Base-by-base conservation (phyloP, 148 eudicot genomes). In the Vaccinium myrtillus region DNA sequence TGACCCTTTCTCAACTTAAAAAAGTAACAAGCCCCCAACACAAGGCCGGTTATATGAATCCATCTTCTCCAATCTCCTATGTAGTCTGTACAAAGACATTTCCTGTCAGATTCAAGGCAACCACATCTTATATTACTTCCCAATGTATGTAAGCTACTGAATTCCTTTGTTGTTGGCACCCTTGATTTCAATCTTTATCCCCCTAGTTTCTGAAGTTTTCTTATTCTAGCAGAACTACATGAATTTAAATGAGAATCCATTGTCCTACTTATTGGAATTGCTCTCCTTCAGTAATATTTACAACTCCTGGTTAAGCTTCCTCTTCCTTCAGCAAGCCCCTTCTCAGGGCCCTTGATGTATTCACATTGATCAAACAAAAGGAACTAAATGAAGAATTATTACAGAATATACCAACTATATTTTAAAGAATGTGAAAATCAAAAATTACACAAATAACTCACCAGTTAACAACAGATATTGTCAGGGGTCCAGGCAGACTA, bases 401-500 rank as follows among this genome's bases (percentile, higher is more conserved):
- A 63, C 78, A 89, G 50, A 86, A 81, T 32, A 85, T 51, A 80
- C 58, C 54, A 76, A 13, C 51, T 58, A 79, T 8, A 46, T 48
- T 21, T 75, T 5, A 6, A 75, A 46, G 39, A 75, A 6, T 43
- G 4, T 69, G n/a, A 30, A 51, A 78, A 77, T 77, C n/a, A 56
- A 15, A 25, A 67, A 79, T 30, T 18, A 16, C 15, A 69, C 79
- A 65, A 23, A 70, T 51, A 79, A 39, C 97, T 94, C 97, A 97
- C 99, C 99, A 92, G 86, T 95, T 94, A 88, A 97, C 92, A 86
- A 90, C 84, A 43, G 95, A 88, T 81, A 97, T 91, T 83, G 92
- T 86, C 89, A 97, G 89, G 36, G 91, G 92, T 86, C 96, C 99
- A 83, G 95, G 95, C 82, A 89, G 87, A 85, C 85, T 89, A 85